Evolutionary conservation across 352 stramenopile species (phyloP), one percentile per base, ranked within the genome.

Genomic region (Bremia lactucae): DNA sequence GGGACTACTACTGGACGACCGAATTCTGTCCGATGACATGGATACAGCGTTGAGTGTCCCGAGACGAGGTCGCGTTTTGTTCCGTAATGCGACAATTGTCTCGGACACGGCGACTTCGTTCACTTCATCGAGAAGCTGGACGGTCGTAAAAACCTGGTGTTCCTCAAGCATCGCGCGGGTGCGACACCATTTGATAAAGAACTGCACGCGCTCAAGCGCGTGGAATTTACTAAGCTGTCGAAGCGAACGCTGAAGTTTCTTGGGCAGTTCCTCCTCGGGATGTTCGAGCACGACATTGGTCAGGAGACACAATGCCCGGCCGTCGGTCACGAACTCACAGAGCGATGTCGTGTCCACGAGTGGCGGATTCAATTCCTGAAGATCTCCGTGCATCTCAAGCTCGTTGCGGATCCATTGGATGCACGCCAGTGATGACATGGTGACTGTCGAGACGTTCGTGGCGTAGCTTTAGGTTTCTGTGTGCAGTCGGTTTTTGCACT

Each of bases 111-210:
- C 70, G 35, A 52, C 59, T 26, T 78, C 65, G 47, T 91, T 87
- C 23, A 71, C 55, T 33, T 91, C 79, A 52, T 91, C 79, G 35
- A 91, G 45, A 31, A 91, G 49, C 42, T 91, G 75, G 24, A 87
- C 75, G 1, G 73, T 82, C 25, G 75, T 83, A 50, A 91, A 88
- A 9, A 88, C 62, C 28, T 75, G 43, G 35, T 87, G 65, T 45
- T 87, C 78, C 37, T 85, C 75, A 4, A 91, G 57, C 25, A 52
- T 42, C 10, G 57, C 70, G 18, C 57, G 50, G 4, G 59, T 40
- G 42, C 79, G 73, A 22, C 73, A 86, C 79, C 79, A 91, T 33
- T 79, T 79, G 59, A 91, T 78, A 47, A 88, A 91, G 50, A 83
- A 87, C 49, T 87, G 75, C n/a, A 91, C 66, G 42, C 79, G 74